phyloP scores from a whole-genome alignment of 2,329 filamentous ascomycete genomes.

The Colletotrichum brevisporum region DNA sequence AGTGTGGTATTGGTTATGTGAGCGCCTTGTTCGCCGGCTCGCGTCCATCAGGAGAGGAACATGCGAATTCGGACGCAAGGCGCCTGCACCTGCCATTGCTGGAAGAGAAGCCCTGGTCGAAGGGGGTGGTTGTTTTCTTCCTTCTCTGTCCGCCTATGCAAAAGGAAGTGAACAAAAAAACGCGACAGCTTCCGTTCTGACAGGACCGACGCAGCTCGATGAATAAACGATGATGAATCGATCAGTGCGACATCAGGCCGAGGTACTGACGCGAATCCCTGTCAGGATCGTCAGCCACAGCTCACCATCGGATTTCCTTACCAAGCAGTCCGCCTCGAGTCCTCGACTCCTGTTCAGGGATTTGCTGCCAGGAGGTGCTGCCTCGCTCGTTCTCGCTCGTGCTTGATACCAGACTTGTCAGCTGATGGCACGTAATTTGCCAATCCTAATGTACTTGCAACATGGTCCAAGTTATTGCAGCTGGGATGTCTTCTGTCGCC shows the following conservation, averaged over 20 bases:
- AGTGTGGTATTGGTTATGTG: neutral
- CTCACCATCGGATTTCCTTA: slow-evolving; percentile 40
- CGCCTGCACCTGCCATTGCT: slow-evolving; percentile 35
- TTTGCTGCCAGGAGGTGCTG: slow-evolving; percentile 25
- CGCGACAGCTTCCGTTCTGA: neutral
- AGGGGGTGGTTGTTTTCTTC: slow-evolving; percentile 2
- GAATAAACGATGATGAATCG: slow-evolving; percentile 37
- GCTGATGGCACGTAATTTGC: slow-evolving; percentile 34
- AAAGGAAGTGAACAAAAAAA: no score
- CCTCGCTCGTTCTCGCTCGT: slow-evolving; percentile 28
- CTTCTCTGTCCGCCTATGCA: neutral
- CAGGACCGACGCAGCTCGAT: slow-evolving; percentile 21
- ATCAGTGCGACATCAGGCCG: slow-evolving; percentile 37
- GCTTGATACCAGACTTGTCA: slow-evolving; percentile 17
- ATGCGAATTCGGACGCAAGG: neutral
- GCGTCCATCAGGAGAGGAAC: neutral
- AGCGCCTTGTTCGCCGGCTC: neutral
- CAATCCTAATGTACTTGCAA: slow-evolving; percentile 37
- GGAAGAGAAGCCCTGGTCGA: slow-evolving; percentile 12
- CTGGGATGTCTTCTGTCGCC: slow-evolving; percentile 25
- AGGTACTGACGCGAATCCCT: slow-evolving; percentile 37
- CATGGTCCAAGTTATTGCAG: slow-evolving; percentile 28
- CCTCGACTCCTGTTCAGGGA: slow-evolving; percentile 24
- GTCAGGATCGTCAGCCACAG: slow-evolving; percentile 41
- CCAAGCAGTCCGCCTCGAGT: slow-evolving; percentile 35